phyloP scores from a whole-genome alignment of 2,329 filamentous ascomycete genomes.

The Aspergillus neoniger region DNA sequence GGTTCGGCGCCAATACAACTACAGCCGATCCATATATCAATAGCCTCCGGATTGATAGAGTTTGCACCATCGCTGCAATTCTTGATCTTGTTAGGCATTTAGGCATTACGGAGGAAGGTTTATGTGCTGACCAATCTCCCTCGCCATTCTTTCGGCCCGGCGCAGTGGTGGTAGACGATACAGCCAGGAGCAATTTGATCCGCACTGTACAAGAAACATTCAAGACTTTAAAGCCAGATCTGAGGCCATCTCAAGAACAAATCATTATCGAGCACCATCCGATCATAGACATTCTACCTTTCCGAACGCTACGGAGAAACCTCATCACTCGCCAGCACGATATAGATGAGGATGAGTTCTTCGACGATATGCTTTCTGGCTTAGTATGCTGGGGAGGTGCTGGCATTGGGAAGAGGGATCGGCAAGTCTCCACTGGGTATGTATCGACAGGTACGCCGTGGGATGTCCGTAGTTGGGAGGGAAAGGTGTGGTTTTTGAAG shows the following conservation, averaged over 20 bases:
- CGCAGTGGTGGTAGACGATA: background rate
- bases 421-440: slow-evolving; percentile 14
- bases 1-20: slow-evolving; percentile 12
- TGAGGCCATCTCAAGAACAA: slow-evolving; percentile 23
- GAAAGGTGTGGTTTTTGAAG: slow-evolving; percentile 46
- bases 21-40: slow-evolving; percentile 29
- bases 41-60: slow-evolving; percentile 28
- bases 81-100: slow-evolving; percentile 23
- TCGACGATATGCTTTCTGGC: slow-evolving; percentile 19
- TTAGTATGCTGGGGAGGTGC: slow-evolving; percentile 24
- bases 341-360: slow-evolving; percentile 24
- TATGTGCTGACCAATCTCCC: slow-evolving; percentile 27
- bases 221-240: slow-evolving; percentile 23
- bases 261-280: slow-evolving; percentile 24
- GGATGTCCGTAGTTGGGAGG: slow-evolving; percentile 51
- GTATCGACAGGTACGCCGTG: slow-evolving; percentile 43
- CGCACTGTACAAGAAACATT: slow-evolving; percentile 16
- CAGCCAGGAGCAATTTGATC: slow-evolving; percentile 14
- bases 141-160: slow-evolving; percentile 31
- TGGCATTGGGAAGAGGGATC: slow-evolving; percentile 19
- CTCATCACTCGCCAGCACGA: slow-evolving; percentile 16
- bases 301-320: slow-evolving; percentile 21
- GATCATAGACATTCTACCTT: slow-evolving; percentile 24
- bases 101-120: slow-evolving; percentile 25
- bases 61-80: slow-evolving; percentile 29